Conservation (phyloP, 2,329 filamentous ascomycete genomes). For the Chaetomium olivaceum region DNA sequence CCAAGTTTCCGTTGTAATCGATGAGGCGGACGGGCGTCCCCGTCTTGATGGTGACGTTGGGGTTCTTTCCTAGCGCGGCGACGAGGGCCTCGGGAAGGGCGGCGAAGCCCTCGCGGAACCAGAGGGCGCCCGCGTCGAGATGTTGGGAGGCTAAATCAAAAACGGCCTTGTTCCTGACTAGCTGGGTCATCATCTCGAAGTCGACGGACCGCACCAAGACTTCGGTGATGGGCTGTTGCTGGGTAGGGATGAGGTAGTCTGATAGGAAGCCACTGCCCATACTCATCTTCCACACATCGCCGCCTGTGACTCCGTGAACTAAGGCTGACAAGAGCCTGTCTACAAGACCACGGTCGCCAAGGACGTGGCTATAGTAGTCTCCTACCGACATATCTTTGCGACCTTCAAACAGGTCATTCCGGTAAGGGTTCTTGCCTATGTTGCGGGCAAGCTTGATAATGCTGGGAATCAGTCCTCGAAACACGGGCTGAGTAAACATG, state of each 20-base stretch:
- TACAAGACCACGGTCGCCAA: slow-evolving; percentile 55
- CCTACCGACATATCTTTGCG: slow-evolving; percentile 59
- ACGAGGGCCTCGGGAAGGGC: slow-evolving; percentile 59
- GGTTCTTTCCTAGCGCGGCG: slow-evolving; percentile 49
- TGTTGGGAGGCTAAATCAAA: slow-evolving; percentile 17
- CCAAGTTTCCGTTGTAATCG: slow-evolving; percentile 38
- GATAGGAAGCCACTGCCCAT: slow-evolving; percentile 61
- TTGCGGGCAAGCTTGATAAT: neutral
- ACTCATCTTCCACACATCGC: slow-evolving; percentile 80
- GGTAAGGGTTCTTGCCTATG: neutral
- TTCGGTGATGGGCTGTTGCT: neutral
- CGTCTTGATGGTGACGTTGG: slow-evolving; percentile 62
- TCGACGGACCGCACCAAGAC: slow-evolving; percentile 6
- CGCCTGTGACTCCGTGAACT: slow-evolving; percentile 89
- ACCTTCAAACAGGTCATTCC: neutral
- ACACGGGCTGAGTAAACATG: slow-evolving; percentile 56
- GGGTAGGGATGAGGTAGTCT: neutral
- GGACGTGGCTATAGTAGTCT: slow-evolving; percentile 59
- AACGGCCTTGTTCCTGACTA: slow-evolving; percentile 7
- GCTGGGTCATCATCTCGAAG: slow-evolving; percentile 19
- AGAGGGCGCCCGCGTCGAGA: slow-evolving; percentile 34
- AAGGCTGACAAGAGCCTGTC: slow-evolving; percentile 75
- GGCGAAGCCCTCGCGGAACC: slow-evolving; percentile 62
- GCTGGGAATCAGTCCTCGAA: slow-evolving; percentile 36
- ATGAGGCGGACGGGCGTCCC: slow-evolving; percentile 52